Conservation (phyloP, 768 basidiomycete genomes). For the Daedaleopsis sinensis region DNA sequence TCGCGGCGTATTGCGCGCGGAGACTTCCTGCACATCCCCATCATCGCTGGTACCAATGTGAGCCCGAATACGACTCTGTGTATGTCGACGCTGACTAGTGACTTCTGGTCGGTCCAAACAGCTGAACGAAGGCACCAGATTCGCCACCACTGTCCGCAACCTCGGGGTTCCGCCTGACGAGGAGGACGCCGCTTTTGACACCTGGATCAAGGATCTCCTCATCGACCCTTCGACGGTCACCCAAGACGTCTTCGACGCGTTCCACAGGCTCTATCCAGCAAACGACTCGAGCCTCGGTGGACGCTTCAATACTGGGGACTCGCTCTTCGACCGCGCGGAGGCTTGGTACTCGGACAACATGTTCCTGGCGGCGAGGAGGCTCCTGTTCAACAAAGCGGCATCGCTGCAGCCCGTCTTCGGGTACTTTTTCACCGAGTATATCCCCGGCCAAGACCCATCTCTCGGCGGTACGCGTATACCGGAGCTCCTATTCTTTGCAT, state of each 20-base stretch:
- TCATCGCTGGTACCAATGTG: constrained; percentile 58
- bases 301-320: constrained; percentile 61
- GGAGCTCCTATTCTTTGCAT: not conserved
- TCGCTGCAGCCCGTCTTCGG: constrained; percentile 50
- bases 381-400: constrained; percentile 53
- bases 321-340: constrained; percentile 56
- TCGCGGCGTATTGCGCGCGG: constrained; percentile 48
- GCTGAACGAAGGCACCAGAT: constrained; percentile 58
- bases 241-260: constrained; percentile 40
- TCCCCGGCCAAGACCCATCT: constrained; percentile 52
- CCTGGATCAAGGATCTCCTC: constrained; percentile 49
- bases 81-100: too few species aligned
- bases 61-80: constrained; percentile 11
- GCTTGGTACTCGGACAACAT: constrained; percentile 64
- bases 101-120: constrained; percentile 18
- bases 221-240: constrained; percentile 56
- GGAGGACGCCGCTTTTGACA: constrained; percentile 47
- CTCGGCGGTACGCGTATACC: constrained; percentile 47
- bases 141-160: constrained; percentile 42
- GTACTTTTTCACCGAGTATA: constrained; percentile 59
- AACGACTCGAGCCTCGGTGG: constrained; percentile 51
- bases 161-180: constrained; percentile 41
- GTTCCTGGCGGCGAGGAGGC: constrained; percentile 53
- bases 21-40: constrained; percentile 56
- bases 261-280: constrained; percentile 47